Conservation (phyloP, 495 filamentous ascomycete genomes). For the Penicillium steckii region DNA sequence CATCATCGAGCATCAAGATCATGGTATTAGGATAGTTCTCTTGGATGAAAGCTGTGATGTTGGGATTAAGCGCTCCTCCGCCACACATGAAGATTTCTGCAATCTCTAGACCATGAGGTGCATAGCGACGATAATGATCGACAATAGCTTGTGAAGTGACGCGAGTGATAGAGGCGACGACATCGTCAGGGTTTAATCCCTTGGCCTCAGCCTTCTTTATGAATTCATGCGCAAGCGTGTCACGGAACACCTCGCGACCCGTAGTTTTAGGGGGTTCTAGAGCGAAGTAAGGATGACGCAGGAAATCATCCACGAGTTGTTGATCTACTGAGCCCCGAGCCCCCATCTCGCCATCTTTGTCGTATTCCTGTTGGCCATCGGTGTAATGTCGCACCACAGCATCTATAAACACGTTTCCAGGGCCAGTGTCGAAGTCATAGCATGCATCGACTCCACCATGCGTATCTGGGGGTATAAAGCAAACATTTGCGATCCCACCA, state of each 20-base stretch:
- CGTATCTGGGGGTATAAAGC: conserved; percentile 55
- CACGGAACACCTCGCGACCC: conserved; percentile 57
- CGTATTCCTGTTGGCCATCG: conserved; percentile 32
- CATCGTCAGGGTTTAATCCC: conserved; percentile 45
- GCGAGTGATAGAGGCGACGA: conserved; percentile 55
- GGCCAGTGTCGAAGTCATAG: conserved; percentile 54
- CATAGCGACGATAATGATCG: conserved; percentile 53
- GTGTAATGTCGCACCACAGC: conserved; percentile 37
- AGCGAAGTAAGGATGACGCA: conserved; percentile 47
- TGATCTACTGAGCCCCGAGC: conserved; percentile 51
- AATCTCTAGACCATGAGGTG: conserved; percentile 46
- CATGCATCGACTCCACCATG: conserved; percentile 45
- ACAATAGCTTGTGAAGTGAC: conserved; percentile 58
- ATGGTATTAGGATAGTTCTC: conserved; percentile 44
- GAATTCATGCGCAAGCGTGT: conserved; percentile 48
- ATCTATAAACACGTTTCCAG: conserved; percentile 43
- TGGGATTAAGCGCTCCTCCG: conserved; percentile 56
- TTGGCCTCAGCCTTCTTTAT: conserved; percentile 43
- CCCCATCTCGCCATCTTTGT: conserved; percentile 51
- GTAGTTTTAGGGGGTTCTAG: conserved; percentile 56
- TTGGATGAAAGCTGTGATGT: conserved; percentile 52
- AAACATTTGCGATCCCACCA: conserved; percentile 59
- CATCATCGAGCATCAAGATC: conserved; percentile 55
- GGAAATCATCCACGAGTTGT: conserved; percentile 52
- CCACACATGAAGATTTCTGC: conserved; percentile 61